Evolutionary conservation across 2,329 filamentous ascomycete genomes (phyloP).

Genomic region (Nemania bipapillata): DNA sequence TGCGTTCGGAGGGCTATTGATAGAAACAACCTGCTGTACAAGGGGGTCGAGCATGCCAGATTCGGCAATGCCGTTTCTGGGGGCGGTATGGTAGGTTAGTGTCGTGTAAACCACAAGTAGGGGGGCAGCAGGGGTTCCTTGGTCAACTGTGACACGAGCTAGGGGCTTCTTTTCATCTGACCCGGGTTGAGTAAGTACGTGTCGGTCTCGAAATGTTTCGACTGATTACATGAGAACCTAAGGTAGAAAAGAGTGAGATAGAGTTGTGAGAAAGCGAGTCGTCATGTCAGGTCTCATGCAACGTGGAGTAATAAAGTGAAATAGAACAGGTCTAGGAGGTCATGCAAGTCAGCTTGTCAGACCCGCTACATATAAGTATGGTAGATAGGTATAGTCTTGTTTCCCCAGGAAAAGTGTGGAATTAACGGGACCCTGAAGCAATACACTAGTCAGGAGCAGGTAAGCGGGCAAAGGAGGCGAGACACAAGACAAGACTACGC

Average conservation of each 20-base stretch:
- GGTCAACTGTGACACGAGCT: too few species aligned
- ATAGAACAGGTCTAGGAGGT: not conserved
- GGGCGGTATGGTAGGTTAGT: not conserved
- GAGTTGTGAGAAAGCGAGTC: too few species aligned
- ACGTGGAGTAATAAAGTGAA: too few species aligned
- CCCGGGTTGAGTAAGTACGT: too few species aligned
- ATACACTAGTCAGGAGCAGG: not conserved
- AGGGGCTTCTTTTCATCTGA: too few species aligned
- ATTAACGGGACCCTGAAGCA: not conserved
- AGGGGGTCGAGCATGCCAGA: conserved; percentile 2
- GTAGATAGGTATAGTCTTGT: not conserved
- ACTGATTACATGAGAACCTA: too few species aligned
- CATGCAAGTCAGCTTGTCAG: not conserved
- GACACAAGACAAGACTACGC: not conserved
- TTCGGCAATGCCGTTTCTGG: conserved; percentile 27
- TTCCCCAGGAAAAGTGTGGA: not conserved
- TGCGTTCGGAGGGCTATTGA: not conserved
- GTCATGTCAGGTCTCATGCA: too few species aligned
- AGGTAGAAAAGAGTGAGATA: too few species aligned
- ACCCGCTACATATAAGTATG: not conserved
- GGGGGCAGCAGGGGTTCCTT: too few species aligned
- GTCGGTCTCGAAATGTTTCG: not conserved
- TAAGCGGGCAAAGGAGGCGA: not conserved
- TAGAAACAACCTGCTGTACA: too few species aligned
- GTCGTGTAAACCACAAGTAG: conserved; percentile 3